These are phyloP conservation scores for Alternaria incomplexa DNA, from an alignment of 2,329 filamentous ascomycete species.

Conservation along the genomic window DNA sequence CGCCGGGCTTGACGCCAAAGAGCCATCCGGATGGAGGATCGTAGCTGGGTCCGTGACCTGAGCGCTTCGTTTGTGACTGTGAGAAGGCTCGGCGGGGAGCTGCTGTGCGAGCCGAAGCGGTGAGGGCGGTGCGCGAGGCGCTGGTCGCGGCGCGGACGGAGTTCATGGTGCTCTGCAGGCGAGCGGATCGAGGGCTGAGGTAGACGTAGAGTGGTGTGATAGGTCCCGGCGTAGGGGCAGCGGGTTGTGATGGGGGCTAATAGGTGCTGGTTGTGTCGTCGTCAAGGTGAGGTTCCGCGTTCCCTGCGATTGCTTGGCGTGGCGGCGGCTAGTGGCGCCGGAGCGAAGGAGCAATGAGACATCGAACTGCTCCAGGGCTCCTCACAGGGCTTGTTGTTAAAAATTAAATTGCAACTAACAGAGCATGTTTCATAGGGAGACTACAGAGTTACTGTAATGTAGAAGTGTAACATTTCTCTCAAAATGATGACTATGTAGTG, in stretches of 20 bases:
- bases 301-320: constrained; percentile 14
- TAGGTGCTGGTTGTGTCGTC: constrained; percentile 10
- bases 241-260: constrained; percentile 3
- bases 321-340: constrained; percentile 13
- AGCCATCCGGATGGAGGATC: constrained; percentile 92
- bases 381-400: background rate
- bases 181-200: background rate
- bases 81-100: constrained; percentile 31
- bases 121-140: constrained; percentile 28
- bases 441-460: background rate
- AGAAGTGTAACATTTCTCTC: background rate
- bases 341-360: constrained; percentile 8
- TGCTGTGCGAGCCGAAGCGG: constrained; percentile 15
- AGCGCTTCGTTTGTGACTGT: constrained; percentile 19
- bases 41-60: constrained; percentile 74
- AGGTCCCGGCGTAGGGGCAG: constrained; percentile 3
- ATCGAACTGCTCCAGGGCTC: constrained; percentile 2
- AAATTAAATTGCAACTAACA: background rate
- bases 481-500: background rate
- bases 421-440: accelerated
- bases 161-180: constrained; percentile 28
- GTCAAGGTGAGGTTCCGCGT: constrained; percentile 8
- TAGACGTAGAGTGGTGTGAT: background rate
- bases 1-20: constrained; percentile 90
- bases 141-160: constrained; percentile 32